phyloP scores from a whole-genome alignment of 768 basidiomycete species.

The Boletus rex-veris region DNA sequence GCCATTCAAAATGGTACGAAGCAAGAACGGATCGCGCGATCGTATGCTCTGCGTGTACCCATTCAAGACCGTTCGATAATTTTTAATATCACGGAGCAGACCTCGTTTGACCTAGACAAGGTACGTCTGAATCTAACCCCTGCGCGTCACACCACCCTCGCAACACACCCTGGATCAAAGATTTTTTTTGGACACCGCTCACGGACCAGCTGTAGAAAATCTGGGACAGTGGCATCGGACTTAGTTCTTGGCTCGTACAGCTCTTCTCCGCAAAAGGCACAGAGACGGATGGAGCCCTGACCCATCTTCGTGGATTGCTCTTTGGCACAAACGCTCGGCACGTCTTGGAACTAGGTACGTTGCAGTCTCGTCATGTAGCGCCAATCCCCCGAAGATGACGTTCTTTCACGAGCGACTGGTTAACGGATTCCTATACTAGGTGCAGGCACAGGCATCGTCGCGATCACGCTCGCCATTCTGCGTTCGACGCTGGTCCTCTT shows the following conservation, averaged over 20 bases:
- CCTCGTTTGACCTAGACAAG: slow-evolving; percentile 92
- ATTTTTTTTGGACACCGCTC: slow-evolving; percentile 6
- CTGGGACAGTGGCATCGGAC: slow-evolving; percentile 91
- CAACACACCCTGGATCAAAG: no score
- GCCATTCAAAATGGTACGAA: slow-evolving; percentile 35
- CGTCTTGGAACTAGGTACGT: slow-evolving; percentile 69
- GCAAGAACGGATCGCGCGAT: slow-evolving; percentile 60
- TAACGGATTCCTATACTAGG: slow-evolving; percentile 41
- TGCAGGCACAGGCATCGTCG: slow-evolving; percentile 81
- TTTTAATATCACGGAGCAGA: slow-evolving; percentile 70
- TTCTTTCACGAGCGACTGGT: not conserved
- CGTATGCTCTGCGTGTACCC: slow-evolving; percentile 11
- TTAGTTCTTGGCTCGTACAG: slow-evolving; percentile 71
- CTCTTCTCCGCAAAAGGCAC: slow-evolving; percentile 22
- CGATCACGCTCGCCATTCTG: slow-evolving; percentile 59
- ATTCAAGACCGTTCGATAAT: slow-evolving; percentile 1
- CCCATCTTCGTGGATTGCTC: slow-evolving; percentile 33
- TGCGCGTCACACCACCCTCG: not conserved
- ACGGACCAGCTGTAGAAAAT: slow-evolving; percentile 64
- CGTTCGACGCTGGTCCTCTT: slow-evolving; percentile 35
- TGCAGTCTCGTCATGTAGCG: not conserved
- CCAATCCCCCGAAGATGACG: no score
- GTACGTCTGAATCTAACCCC: slow-evolving; percentile 37
- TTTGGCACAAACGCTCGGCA: slow-evolving; percentile 39
- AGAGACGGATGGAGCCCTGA: slow-evolving; percentile 1